Evolutionary conservation across 768 basidiomycete genomes (phyloP), one percentile per base, ranked within the genome.

Genomic region (Paxillus ammoniavirescens): DNA sequence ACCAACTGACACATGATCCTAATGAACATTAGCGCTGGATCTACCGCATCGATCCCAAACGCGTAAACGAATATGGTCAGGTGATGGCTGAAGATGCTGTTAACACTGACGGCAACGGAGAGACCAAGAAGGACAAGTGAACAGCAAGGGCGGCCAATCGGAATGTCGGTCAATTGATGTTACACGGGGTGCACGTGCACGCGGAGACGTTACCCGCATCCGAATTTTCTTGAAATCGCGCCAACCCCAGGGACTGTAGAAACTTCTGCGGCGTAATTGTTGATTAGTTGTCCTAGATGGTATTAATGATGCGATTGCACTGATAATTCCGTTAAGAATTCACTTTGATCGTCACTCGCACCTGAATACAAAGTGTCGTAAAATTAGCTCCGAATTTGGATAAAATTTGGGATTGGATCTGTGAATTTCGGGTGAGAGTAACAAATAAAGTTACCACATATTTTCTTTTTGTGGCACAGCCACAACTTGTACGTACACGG

Each of bases 1-100:
- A 38, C 23, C 42, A 26, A 30, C 45, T 64, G 37, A 69, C 45
- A 44, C 23, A 38, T 23, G 47, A 54, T 49, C 61, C 70, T 53
- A 55, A 61, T 51, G 50, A 42, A 6, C 48, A 46, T 53, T 70
- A 95, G 89, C 88, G 93, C 52, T 99, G 91, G 90, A 98, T 98
- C 72, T 99, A 99, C 78, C 86, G 92, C 40, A 80, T 98, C 66
- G 97, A 99, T 74, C 89, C 87, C 62, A 91, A 89, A 61, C 89
- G 97, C 61, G 82, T 92, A 61, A 99, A 99, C 73, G 96, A 98
- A 76, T 98, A 92, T 69, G 95, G 95, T 42, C 91, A 96, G 72
- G 88, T 93, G 59, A 70, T 88, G 73, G 73, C 66, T 33, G 71
- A 73, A 42, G 84, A 82, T 65, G 72, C 62, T 49, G 69, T 68